Base-by-base conservation (phyloP, 352 stramenopile species). In the Phytophthora cajani region DNA sequence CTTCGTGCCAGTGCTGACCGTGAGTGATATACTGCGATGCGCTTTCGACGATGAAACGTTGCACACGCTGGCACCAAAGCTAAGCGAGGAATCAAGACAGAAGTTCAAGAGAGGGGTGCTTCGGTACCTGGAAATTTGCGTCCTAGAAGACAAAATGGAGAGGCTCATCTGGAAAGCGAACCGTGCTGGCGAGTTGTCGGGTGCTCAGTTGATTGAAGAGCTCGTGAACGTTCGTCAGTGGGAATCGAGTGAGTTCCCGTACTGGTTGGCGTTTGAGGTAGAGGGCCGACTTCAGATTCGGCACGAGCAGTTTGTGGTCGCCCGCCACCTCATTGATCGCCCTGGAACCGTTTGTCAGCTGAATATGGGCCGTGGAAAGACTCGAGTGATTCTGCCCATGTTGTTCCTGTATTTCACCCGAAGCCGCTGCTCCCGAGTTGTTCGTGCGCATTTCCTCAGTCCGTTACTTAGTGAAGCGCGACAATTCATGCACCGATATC, bases 361-460 rank as follows among this genome's bases (percentile, higher is more conserved):
- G 6, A 96, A 96, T 62, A 97, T 97, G 89, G 91, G 90, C 0
- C 71, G 87, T 25, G 91, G 91, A n/a, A 96, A 97, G 75, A 97
- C 88, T n/a, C 68, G 81, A 5, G 91, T 97, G 32, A 95, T 97
- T 58, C 55, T 97, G 10, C 91, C 91, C 0, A 96, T 97, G 89
- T 71, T 97, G 1, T 89, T 96, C 16, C 75, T 97, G 6, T 74
- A 94, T 65, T 95, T 74, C 17, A 73, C 74, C 4, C 71, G 40
- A 36, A 71, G 38, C 21, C 46, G 7, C 5, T 65, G 57, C 9
- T 21, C 61, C 0, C 69, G 57, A 25, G 62, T 92, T 11, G 74
- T 89, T 7, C 85, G 87, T 2, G 71, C 85, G 0, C 82, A 94
- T 50, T 92, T 96, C 46, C 60, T 96, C 46, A 72, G 68, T 0